Conservation (phyloP, 2,329 filamentous ascomycete species). For the Aspergillus thermomutatus region DNA sequence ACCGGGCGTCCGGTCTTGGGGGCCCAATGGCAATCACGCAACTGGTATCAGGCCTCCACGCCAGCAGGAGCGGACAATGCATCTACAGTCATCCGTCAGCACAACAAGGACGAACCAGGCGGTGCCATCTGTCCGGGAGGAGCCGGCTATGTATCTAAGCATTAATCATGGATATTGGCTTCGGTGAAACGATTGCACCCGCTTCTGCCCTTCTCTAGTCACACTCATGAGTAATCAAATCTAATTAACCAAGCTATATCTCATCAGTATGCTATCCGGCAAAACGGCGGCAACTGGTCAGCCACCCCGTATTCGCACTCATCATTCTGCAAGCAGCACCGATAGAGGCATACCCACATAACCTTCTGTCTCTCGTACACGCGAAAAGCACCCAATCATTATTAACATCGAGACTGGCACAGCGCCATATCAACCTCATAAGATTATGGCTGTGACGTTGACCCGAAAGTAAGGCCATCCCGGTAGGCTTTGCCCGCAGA, state of each 20-base stretch:
- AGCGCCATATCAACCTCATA: too few species aligned
- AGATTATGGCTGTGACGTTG: too few species aligned
- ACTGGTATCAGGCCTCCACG: neutral
- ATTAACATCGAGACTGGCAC: neutral
- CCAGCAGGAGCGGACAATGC: constrained; percentile 10
- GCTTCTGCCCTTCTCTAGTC: too few species aligned
- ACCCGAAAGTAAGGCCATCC: too few species aligned
- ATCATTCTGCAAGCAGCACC: neutral
- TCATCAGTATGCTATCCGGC: too few species aligned
- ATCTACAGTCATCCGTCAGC: neutral
- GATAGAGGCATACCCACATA: neutral
- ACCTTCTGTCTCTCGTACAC: neutral
- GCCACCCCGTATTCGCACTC: neutral
- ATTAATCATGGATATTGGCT: constrained; percentile 29
- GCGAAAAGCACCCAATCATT: neutral
- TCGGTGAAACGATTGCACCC: constrained; percentile 11
- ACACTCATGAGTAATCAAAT: neutral
- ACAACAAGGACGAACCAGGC: constrained; percentile 11
- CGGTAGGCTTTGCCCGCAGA: too few species aligned
- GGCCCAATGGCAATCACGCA: neutral
- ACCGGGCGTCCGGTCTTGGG: neutral
- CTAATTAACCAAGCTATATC: neutral
- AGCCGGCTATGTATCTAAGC: constrained; percentile 25
- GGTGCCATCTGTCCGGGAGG: constrained; percentile 24
- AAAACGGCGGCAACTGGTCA: neutral